These are phyloP conservation scores for Sphagnum magellanicum DNA, from an alignment of 228 moss, liverwort and hornwort genomes.

Conservation along the genomic window DNA sequence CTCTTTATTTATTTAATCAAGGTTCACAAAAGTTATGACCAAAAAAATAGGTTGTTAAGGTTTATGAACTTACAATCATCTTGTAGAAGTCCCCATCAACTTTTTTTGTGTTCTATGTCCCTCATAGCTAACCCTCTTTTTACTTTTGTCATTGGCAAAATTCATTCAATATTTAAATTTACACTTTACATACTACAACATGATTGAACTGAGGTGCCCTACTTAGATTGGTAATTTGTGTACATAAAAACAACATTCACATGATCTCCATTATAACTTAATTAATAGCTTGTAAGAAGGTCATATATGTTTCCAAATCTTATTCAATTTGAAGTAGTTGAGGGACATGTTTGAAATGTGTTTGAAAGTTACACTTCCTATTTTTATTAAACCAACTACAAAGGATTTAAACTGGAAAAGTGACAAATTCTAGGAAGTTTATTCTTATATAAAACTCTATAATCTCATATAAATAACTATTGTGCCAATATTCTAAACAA, in stretches of 20 bases:
- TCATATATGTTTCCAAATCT: too few species aligned
- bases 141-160: conserved; percentile 17
- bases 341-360: too few species aligned
- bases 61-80: conserved; percentile 70
- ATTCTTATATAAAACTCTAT: too few species aligned
- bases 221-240: too few species aligned
- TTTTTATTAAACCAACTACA: too few species aligned
- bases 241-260: neutral
- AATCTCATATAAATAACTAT: too few species aligned
- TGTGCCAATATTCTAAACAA: neutral
- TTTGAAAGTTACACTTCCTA: too few species aligned
- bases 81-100: conserved; percentile 96
- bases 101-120: conserved; percentile 92
- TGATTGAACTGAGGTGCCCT: too few species aligned
- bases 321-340: too few species aligned
- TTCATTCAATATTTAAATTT: neutral
- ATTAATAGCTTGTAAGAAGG: neutral
- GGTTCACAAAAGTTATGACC: neutral
- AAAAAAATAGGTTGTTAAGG: neutral
- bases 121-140: conserved; percentile 96
- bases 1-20: neutral
- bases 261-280: neutral
- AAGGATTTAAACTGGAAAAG: too few species aligned
- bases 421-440: too few species aligned
- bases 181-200: neutral